These are phyloP conservation scores for Globisporangium ultimum DNA, from an alignment of 352 stramenopile genomes.

Conservation along the genomic window DNA sequence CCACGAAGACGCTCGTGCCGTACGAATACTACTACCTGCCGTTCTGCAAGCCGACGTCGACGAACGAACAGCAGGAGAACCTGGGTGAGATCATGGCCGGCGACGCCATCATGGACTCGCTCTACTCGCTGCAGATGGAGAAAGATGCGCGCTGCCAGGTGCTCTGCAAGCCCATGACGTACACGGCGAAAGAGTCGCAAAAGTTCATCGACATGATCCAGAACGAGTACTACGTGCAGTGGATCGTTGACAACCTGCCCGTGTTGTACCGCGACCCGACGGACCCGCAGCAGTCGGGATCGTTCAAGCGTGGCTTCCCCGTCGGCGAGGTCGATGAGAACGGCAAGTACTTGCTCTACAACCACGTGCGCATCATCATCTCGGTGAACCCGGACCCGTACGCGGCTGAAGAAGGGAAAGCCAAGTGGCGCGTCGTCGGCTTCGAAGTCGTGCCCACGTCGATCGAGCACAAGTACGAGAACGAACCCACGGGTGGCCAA, in stretches of 20 bases:
- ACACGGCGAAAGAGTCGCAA: conserved; percentile 73
- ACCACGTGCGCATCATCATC: conserved; percentile 96
- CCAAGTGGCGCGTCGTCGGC: conserved; percentile 91
- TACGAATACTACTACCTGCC: conserved; percentile 99
- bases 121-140: conserved; percentile 89
- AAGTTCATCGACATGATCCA: conserved; percentile 92
- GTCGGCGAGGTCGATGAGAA: conserved; percentile 90
- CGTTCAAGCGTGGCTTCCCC: conserved; percentile 90
- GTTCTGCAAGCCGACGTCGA: conserved; percentile 85
- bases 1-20: conserved; percentile 96
- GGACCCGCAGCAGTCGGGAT: conserved; percentile 58
- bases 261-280: conserved; percentile 83
- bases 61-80: conserved; percentile 89
- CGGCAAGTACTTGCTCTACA: conserved; percentile 96
- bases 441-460: conserved; percentile 96
- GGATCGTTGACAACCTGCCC: conserved; percentile 91
- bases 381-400: conserved; percentile 89
- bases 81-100: conserved; percentile 91
- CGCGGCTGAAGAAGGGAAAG: conserved; percentile 36
- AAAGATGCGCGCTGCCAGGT: conserved; percentile 86
- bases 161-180: conserved; percentile 86
- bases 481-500: conserved; percentile 73
- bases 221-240: conserved; percentile 95
- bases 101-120: conserved; percentile 90
- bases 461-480: conserved; percentile 91